phyloP scores from a whole-genome alignment of 2,329 filamentous ascomycete species.

The Dactylellina leptospora region DNA sequence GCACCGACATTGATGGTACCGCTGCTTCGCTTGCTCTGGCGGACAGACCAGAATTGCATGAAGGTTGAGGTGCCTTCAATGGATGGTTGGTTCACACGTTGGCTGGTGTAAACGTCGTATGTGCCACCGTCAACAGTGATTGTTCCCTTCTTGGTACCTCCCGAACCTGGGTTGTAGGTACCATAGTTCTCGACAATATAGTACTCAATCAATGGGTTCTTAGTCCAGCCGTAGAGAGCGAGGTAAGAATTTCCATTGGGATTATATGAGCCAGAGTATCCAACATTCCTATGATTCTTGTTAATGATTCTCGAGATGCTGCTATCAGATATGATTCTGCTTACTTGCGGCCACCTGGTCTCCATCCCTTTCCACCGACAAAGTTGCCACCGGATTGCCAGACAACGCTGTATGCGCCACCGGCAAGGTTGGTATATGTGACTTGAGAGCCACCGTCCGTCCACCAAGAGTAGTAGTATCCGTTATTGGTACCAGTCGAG shows the following conservation, averaged over 20 bases:
- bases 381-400: constrained; percentile 65
- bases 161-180: constrained; percentile 59
- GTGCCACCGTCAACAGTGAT: constrained; percentile 60
- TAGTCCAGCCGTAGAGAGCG: constrained; percentile 62
- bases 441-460: constrained; percentile 66
- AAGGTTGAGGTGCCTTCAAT: constrained; percentile 66
- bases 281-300: constrained; percentile 56
- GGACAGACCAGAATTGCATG: constrained; percentile 67
- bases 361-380: constrained; percentile 66
- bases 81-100: constrained; percentile 62
- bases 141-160: constrained; percentile 59
- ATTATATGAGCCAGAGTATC: constrained; percentile 60
- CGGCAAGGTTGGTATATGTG: constrained; percentile 67
- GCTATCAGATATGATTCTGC: too few species aligned
- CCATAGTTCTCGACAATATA: constrained; percentile 63
- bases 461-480: constrained; percentile 71
- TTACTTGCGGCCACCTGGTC: constrained; percentile 60
- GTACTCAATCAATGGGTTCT: constrained; percentile 61
- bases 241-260: constrained; percentile 59
- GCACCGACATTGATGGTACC: constrained; percentile 65
- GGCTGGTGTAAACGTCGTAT: constrained; percentile 62
- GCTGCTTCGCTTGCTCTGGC: constrained; percentile 64
- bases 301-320: too few species aligned
- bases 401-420: constrained; percentile 64
- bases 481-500: constrained; percentile 66